Percentiles rank a stretch among this genome's conserved stretches.
phyloP scores from a whole-genome alignment of 306 rosid genomes.

The Castanospermum australe region DNA sequence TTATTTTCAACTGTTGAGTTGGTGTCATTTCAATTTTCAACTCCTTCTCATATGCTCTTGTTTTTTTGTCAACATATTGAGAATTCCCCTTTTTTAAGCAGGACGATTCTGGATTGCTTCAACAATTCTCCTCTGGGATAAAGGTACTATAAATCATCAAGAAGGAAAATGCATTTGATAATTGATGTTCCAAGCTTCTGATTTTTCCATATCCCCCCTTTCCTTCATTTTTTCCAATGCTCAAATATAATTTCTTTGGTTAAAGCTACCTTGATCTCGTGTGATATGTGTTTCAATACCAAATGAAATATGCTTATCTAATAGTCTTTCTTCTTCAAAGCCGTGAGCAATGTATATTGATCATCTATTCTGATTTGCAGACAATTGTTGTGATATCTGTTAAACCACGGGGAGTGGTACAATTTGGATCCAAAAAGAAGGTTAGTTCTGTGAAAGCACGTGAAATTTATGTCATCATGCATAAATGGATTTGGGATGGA shows the following conservation, averaged over 20 bases:
- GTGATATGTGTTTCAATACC: background rate
- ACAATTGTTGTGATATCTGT: conserved; percentile 66
- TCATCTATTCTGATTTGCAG: conserved; percentile 46
- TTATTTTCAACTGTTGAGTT: background rate
- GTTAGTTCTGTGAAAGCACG: conserved; percentile 36
- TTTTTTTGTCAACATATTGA: conserved; percentile 5
- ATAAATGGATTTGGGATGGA: background rate
- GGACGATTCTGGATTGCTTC: conserved; percentile 49
- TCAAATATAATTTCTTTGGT: background rate
- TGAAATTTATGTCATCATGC: background rate
- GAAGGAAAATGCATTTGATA: background rate
- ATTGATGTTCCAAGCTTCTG: background rate
- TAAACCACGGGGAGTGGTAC: conserved; percentile 61
- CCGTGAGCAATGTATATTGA: conserved; percentile 26
- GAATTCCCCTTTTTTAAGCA: conserved; percentile 27
- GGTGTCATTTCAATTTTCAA: background rate
- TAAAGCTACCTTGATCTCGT: background rate
- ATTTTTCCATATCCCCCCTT: background rate
- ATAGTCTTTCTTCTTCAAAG: conserved; percentile 13
- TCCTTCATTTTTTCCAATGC: background rate
- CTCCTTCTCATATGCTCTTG: background rate
- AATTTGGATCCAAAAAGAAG: conserved; percentile 77
- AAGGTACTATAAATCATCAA: conserved; percentile 53
- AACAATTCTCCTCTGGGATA: conserved; percentile 67
- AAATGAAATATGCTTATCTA: background rate